These are phyloP conservation scores for Thielaviopsis euricoi DNA, from an alignment of 2,329 filamentous ascomycete species.

Conservation along the genomic window DNA sequence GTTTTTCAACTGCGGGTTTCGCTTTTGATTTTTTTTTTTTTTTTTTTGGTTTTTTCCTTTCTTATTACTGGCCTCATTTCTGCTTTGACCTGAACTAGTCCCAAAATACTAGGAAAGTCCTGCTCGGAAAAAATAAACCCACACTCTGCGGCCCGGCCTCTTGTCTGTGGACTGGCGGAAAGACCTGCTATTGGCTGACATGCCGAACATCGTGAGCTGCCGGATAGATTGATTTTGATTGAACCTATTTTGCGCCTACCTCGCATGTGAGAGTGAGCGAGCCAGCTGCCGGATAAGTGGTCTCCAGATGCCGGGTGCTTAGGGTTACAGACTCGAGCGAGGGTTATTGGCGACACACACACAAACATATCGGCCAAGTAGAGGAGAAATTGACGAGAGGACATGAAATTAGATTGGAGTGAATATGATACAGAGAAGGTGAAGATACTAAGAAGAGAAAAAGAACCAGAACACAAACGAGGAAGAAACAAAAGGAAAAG, in stretches of 20 bases:
- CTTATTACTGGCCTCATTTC: no score
- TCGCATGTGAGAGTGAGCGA: no score
- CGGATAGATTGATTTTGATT: no score
- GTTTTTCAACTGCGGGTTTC: neutral
- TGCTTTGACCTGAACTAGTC: no score
- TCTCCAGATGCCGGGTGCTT: neutral
- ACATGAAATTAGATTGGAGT: neutral
- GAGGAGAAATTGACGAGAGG: neutral
- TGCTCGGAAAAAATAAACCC: neutral
- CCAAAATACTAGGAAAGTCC: no score
- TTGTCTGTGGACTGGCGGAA: neutral
- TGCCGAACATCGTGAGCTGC: neutral
- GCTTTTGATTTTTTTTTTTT: neutral
- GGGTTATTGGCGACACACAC: neutral
- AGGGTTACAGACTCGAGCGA: neutral
- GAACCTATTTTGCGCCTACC: no score
- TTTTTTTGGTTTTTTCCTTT: no score
- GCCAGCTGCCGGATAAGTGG: neutral
- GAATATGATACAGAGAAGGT: conserved; percentile 6
- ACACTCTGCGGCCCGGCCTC: neutral
- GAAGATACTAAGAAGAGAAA: neutral
- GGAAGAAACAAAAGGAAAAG: neutral
- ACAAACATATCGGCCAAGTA: neutral
- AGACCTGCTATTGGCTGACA: neutral
- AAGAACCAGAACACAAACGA: neutral